Conservation (phyloP, 345 rosid genomes). For the Rhizophora mangle region DNA sequence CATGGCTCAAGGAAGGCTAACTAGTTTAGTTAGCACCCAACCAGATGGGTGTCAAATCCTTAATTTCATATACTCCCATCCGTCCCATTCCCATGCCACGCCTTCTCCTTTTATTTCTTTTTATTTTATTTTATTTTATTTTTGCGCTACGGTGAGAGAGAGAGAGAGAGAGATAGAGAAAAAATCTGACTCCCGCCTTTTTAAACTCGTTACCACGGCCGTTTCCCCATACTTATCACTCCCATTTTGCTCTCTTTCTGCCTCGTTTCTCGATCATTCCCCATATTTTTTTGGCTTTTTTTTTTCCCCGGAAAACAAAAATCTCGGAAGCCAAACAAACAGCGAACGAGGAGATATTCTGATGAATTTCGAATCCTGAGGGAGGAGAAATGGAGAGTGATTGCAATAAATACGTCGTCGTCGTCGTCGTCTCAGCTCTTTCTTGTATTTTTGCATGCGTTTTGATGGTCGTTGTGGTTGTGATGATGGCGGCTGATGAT, state of each 20-base stretch:
- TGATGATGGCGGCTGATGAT: neutral
- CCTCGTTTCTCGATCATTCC: constrained; percentile 11
- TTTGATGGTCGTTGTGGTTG: constrained; percentile 21
- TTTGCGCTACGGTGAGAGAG: neutral
- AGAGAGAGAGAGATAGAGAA: neutral
- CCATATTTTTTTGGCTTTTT: neutral
- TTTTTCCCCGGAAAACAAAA: neutral
- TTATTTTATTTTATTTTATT: neutral
- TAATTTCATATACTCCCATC: no score
- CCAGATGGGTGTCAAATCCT: no score
- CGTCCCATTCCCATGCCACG: no score
- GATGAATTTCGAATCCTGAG: neutral
- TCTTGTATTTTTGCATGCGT: constrained; percentile 8
- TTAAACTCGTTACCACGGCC: neutral
- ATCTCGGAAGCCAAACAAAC: constrained; percentile 23
- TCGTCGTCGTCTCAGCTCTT: constrained; percentile 9
- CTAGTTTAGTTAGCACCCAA: no score
- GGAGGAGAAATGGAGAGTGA: constrained; percentile 21
- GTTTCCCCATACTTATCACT: neutral
- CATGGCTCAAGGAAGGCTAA: no score
- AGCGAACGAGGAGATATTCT: no score
- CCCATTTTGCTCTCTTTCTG: neutral
- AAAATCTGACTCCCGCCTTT: neutral
- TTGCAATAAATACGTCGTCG: neutral
- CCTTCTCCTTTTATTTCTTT: no score